These are phyloP conservation scores for Thamnidium elegans DNA, from an alignment of 192 early-diverging fungal genomes.

Conservation along the genomic window DNA sequence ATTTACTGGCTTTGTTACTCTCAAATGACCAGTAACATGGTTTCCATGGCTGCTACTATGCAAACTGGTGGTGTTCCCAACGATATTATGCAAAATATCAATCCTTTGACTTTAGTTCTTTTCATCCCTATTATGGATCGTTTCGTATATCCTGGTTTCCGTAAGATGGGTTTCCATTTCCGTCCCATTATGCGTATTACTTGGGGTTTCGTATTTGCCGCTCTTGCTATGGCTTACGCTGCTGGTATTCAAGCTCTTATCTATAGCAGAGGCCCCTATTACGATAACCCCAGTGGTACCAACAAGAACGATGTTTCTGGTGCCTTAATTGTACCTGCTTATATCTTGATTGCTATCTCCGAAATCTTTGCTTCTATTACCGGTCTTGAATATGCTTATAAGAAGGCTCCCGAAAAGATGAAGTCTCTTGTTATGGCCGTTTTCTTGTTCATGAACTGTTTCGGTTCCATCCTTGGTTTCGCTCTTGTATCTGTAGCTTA, in stretches of 20 bases:
- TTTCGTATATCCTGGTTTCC: slow-evolving; percentile 57
- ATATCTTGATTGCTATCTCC: slow-evolving; percentile 59
- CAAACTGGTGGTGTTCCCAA: slow-evolving; percentile 53
- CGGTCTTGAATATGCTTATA: slow-evolving; percentile 64
- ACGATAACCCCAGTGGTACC: slow-evolving; percentile 46
- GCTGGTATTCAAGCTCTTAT: slow-evolving; percentile 61
- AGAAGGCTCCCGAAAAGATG: slow-evolving; percentile 53
- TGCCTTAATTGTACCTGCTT: slow-evolving; percentile 49
- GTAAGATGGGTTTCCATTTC: slow-evolving; percentile 47
- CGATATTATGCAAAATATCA: slow-evolving; percentile 67
- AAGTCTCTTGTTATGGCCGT: slow-evolving; percentile 65
- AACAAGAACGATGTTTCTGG: slow-evolving; percentile 52
- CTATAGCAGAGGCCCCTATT: slow-evolving; percentile 48
- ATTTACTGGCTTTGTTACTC: slow-evolving; percentile 72
- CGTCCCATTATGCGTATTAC: slow-evolving; percentile 64
- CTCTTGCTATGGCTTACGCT: slow-evolving; percentile 56
- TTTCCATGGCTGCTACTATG: slow-evolving; percentile 61
- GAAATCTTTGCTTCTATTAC: slow-evolving; percentile 68
- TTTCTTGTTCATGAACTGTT: slow-evolving; percentile 52
- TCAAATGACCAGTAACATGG: slow-evolving; percentile 62
- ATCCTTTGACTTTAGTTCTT: slow-evolving; percentile 63
- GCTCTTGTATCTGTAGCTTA: slow-evolving; percentile 49
- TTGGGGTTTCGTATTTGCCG: slow-evolving; percentile 61
- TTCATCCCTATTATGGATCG: slow-evolving; percentile 68
- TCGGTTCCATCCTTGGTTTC: slow-evolving; percentile 53